These are phyloP conservation scores for Huntiella bhutanensis DNA, from an alignment of 2,329 filamentous ascomycete genomes.

Conservation along the genomic window DNA sequence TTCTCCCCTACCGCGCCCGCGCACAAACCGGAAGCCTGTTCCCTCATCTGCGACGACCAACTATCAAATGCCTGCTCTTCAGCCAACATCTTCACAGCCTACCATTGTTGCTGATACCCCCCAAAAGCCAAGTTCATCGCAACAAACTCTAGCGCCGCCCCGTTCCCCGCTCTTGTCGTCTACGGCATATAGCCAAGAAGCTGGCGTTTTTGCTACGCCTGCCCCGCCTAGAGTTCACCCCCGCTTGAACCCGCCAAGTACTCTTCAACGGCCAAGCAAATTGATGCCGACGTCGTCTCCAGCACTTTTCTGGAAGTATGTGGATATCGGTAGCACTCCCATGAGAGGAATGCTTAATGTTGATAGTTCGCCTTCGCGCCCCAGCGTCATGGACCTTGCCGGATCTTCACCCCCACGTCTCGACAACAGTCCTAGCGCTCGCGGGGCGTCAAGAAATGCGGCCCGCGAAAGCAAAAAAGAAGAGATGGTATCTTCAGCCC, in stretches of 20 bases:
- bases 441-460: not conserved
- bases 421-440: conserved; percentile 4
- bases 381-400: conserved; percentile 4
- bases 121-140: conserved; percentile 2
- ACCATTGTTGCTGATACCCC: not conserved
- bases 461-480: conserved; percentile 16
- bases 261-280: conserved; percentile 61
- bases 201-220: conserved; percentile 46
- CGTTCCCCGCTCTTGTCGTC: conserved; percentile 43
- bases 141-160: conserved; percentile 14
- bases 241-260: conserved; percentile 59
- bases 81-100: not conserved
- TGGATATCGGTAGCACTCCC: conserved; percentile 57
- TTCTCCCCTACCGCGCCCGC: conserved; percentile 40
- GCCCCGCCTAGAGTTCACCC: conserved; percentile 57
- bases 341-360: conserved; percentile 30
- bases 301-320: conserved; percentile 77
- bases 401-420: conserved; percentile 5
- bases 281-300: conserved; percentile 75
- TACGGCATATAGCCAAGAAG: conserved; percentile 38
- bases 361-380: conserved; percentile 41
- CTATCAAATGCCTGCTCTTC: conserved; percentile 16
- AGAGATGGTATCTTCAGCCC: conserved; percentile 5
- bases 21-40: conserved; percentile 14
- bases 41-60: conserved; percentile 18